Base-by-base conservation (phyloP, 331 rosid genomes). In the Phaseolus coccineus region DNA sequence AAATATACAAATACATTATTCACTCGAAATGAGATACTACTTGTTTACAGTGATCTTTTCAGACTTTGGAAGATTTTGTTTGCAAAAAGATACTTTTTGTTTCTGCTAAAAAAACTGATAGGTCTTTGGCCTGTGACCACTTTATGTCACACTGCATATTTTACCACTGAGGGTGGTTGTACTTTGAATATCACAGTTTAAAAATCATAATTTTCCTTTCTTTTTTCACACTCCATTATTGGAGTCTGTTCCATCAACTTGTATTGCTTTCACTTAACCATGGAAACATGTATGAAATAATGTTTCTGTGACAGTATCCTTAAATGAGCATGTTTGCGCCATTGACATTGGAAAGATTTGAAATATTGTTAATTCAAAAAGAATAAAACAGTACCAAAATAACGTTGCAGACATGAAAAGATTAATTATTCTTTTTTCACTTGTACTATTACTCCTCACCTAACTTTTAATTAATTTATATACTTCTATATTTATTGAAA, bases 91-190 rank as follows among this genome's bases (percentile, higher is more conserved):
- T 50, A 48, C 6, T 48, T 48, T 6, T 50, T 2, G 19, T 51
- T 51, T 15, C 6, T 5, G 19, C 22, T 7, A 51, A 51, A 1
- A 58, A 13, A 62, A 40, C 14, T 31, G n/a, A 62, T 39, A 68
- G 10, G 37, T 63, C 19, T 68, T 16, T 68, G 37, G 33, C 65
- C 28, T n/a, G 33, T 76, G 75, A 40, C 52, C 73, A 6, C 40
- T 37, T 37, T 37, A 37, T 37, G 40, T 37, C 40, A 37, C 40
- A 37, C 40, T 37, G 40, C 8, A 37, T 37, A 37, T 37, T 37
- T 37, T 37, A 37, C 40, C 40, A 37, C 40, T 5, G 8, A 37
- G 40, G 8, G 40, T 37, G 40, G 8, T 37, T 5, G 40, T 37
- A 37, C 40, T 33, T 33, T 37, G 40, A 5, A 8, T n/a, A 35